A percentile compares a stretch with the other conserved stretches of the same genome.
phyloP scores from a whole-genome alignment of 2,329 filamentous ascomycete genomes.

The Chaetoscypha palmicola region DNA sequence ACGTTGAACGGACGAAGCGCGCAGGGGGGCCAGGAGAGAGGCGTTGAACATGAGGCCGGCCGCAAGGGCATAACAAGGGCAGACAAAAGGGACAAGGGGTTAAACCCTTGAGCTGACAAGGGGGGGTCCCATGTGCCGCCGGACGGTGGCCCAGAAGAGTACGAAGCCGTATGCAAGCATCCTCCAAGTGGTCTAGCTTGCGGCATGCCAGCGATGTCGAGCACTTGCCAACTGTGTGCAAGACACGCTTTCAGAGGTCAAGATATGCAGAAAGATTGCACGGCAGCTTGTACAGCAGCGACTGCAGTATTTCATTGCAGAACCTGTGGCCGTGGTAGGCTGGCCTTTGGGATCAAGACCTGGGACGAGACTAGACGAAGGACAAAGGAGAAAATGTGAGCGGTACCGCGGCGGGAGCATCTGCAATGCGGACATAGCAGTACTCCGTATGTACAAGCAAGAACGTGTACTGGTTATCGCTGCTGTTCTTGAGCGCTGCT shows the following conservation, averaged over 20 bases:
- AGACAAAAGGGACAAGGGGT: not conserved
- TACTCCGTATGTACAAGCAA: not conserved
- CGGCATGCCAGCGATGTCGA: conserved; percentile 1
- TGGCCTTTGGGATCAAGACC: not conserved
- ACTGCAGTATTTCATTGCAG: not conserved
- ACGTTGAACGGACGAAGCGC: conserved; percentile 20
- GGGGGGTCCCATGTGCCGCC: conserved; percentile 22
- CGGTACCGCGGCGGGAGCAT: conserved; percentile 1
- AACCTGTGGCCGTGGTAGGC: not conserved
- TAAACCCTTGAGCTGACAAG: conserved; percentile 6
- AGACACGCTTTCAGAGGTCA: not conserved
- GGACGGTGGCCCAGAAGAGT: conserved; percentile 19
- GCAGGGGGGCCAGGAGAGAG: conserved; percentile 4
- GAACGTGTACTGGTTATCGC: not conserved
- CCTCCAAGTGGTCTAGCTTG: conserved; percentile 16
- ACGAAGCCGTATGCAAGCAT: conserved; percentile 20
- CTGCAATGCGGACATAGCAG: conserved; percentile 2
- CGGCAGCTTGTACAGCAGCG: not conserved
- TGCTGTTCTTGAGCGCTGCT: not conserved
- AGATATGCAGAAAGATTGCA: not conserved
- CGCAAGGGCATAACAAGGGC: conserved; percentile 2
- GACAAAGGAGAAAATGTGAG: conserved; percentile 2
- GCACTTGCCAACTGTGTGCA: conserved; percentile 1
- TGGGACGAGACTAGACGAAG: not conserved
- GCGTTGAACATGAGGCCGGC: conserved; percentile 4